Base-by-base conservation (phyloP, 345 rosid species). In the Acer saccharum region DNA sequence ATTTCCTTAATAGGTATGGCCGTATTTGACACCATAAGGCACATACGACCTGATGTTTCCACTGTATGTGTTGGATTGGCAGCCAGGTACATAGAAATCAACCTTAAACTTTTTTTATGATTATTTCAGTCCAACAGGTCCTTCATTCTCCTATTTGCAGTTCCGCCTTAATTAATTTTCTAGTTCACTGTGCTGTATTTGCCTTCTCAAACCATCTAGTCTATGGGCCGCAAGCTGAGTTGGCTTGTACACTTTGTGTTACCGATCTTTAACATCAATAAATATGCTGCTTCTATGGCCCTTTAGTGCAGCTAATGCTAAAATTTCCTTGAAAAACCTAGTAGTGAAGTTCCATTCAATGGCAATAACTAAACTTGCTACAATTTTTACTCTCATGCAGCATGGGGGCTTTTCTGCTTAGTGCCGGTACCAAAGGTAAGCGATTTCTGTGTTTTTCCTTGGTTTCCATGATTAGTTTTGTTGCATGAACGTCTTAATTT, bases 361-460 rank as follows among this genome's bases (percentile, higher is more conserved):
- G 75, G 43, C 13, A 8, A 16, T 61, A 46, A 12, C 68, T 44
- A 23, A 46, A 27, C 62, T 48, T 3, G 17, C 66, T 35, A 57
- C 23, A 44, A 44, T 6, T 69, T 20, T 27, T 74, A 3, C 25
- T 71, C 39, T 60, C 29, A 27, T 73, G 65, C 88, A 87, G 92
- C 80, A 87, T 89, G 89, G 90, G 89, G 2, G 90, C 92, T 39
- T 89, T 89, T 85, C 76, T 89, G 80, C 90, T 87, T 48, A 78
- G 87, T 67, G 92, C 89, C 12, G 90, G 90, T 43, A 84, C 92
- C 79, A 89, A 81, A 80, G 90, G 90, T 86, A 87, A 72, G 43
- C 35, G 39, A 12, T 65, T 77, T 63, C 73, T 1, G 46, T n/a
- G 20, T 39, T 58, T 68, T 77, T 35, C 20, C 41, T 41, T 25